A percentile compares a stretch with the other conserved stretches of the same genome.
These are phyloP conservation scores for Meredithiella fracta DNA, from an alignment of 2,329 filamentous ascomycete genomes.

Conservation along the genomic window DNA sequence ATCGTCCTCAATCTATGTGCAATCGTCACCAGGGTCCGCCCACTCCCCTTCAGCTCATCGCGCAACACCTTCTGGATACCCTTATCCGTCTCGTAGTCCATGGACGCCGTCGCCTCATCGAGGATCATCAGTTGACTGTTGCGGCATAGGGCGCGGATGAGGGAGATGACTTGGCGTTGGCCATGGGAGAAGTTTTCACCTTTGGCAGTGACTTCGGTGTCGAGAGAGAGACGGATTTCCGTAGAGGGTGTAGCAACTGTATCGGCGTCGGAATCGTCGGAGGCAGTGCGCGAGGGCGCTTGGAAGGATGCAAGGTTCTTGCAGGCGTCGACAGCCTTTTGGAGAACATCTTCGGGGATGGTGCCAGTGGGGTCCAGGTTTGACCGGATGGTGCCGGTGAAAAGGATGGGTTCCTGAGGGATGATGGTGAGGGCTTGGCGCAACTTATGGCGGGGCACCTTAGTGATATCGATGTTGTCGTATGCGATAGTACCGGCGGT, in stretches of 20 bases:
- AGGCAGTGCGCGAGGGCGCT: slow-evolving; percentile 17
- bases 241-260: slow-evolving; percentile 6
- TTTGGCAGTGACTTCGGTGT: slow-evolving; percentile 26
- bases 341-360: slow-evolving; percentile 33
- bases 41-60: slow-evolving; percentile 29
- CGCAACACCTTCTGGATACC: slow-evolving; percentile 30
- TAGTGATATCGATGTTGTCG: slow-evolving; percentile 30
- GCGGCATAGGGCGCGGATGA: slow-evolving; percentile 30
- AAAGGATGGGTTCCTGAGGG: slow-evolving; percentile 34
- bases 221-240: slow-evolving; percentile 21
- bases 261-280: slow-evolving; percentile 12
- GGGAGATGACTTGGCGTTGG: slow-evolving; percentile 32
- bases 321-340: slow-evolving; percentile 45
- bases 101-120: slow-evolving; percentile 34
- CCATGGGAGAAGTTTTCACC: slow-evolving; percentile 32
- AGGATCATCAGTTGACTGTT: slow-evolving; percentile 31
- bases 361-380: slow-evolving; percentile 42
- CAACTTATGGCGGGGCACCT: slow-evolving; percentile 26
- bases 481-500: slow-evolving; percentile 28
- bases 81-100: slow-evolving; percentile 32
- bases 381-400: slow-evolving; percentile 26
- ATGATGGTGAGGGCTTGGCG: slow-evolving; percentile 32
- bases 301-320: slow-evolving; percentile 26
- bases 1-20: slow-evolving; percentile 34
- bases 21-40: slow-evolving; percentile 31